Conservation (phyloP, 176 grass and related monocot species). For the Phoenix dactylifera region DNA sequence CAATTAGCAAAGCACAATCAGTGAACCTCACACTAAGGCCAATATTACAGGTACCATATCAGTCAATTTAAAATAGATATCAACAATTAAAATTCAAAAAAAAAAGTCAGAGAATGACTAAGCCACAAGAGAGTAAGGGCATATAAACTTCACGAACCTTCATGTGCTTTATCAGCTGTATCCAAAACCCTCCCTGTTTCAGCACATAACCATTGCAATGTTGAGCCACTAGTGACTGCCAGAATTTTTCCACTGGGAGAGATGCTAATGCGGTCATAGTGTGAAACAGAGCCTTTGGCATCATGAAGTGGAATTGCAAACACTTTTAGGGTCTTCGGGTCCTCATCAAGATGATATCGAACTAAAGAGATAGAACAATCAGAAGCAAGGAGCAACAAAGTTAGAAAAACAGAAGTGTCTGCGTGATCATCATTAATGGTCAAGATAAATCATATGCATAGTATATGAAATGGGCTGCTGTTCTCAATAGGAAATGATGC, state of each 20-base stretch:
- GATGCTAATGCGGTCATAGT: constrained; percentile 72
- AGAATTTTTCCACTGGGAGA: constrained; percentile 78
- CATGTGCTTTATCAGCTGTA: constrained; percentile 81
- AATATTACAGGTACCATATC: too few species aligned
- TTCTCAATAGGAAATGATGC: too few species aligned
- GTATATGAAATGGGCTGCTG: too few species aligned
- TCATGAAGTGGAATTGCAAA: constrained; percentile 71
- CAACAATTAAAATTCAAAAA: too few species aligned
- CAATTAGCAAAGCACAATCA: too few species aligned
- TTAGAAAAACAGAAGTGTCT: background rate
- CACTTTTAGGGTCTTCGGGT: constrained; percentile 82
- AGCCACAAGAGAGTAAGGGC: too few species aligned
- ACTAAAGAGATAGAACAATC: constrained; percentile 28
- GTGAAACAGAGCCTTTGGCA: constrained; percentile 54
- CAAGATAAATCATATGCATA: too few species aligned
- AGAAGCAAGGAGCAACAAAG: constrained; percentile 17
- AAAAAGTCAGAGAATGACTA: too few species aligned
- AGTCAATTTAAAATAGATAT: too few species aligned
- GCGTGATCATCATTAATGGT: too few species aligned
- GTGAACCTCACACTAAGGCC: too few species aligned
- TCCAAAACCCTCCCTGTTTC: constrained; percentile 80
- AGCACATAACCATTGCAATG: constrained; percentile 71
- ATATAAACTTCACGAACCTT: constrained; percentile 50
- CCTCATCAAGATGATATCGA: constrained; percentile 94
- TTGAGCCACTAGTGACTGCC: constrained; percentile 51